phyloP scores from a whole-genome alignment of 257 asterid genomes.

The Plectranthus barbatus region DNA sequence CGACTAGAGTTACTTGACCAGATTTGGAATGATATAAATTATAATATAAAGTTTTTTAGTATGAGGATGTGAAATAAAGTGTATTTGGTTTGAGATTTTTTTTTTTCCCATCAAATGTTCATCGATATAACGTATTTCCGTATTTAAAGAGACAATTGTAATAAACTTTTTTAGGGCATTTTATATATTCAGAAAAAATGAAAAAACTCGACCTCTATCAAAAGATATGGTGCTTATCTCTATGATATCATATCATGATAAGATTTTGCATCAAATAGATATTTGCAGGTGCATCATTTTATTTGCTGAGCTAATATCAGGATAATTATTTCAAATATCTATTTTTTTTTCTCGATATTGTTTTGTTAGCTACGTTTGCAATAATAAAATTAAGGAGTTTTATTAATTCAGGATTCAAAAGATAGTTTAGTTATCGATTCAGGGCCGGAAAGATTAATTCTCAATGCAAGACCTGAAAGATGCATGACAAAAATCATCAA shows the following conservation, averaged over 20 bases:
- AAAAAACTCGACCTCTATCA: neutral
- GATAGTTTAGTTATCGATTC: no score
- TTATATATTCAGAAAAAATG: no score
- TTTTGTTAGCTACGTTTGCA: neutral
- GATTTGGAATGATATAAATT: slow-evolving; percentile 5
- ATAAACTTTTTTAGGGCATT: no score
- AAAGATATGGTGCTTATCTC: neutral
- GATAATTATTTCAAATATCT: neutral
- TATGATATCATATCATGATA: neutral
- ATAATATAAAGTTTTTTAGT: neutral
- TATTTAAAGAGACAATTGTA: no score
- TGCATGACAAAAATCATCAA: no score
- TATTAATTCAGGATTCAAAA: no score
- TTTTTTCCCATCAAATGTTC: no score
- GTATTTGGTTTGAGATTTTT: no score
- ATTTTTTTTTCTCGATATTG: neutral
- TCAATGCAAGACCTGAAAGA: no score
- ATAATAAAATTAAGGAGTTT: neutral
- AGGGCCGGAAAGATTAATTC: no score
- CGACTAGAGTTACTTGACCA: slow-evolving; percentile 2
- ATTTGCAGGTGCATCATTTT: neutral
- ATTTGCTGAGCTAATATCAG: neutral
- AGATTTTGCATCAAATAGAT: neutral
- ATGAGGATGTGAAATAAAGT: no score
- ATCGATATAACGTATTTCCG: no score